Conservation (phyloP, 1,284 basidiomycete genomes). For the Marasmius sp. region DNA sequence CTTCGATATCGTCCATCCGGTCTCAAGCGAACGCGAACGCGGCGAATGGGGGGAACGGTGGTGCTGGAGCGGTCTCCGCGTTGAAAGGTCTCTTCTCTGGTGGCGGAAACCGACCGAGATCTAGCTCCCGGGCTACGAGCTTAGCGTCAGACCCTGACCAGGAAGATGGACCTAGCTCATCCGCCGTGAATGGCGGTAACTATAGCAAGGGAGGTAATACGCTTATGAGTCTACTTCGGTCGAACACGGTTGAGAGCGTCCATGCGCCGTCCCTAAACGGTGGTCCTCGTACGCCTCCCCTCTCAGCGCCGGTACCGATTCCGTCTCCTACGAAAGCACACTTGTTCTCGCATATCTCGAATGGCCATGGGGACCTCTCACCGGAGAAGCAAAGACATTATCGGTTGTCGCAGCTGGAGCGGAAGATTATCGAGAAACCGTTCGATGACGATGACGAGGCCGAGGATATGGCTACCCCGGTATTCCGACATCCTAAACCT, state of each 20-base stretch:
- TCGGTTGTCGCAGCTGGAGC: conserved; percentile 33
- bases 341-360: background rate
- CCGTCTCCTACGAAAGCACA: background rate
- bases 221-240: conserved; percentile 51
- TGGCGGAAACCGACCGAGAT: conserved; percentile 46
- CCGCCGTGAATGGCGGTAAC: conserved; percentile 37
- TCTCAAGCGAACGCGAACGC: conserved; percentile 38
- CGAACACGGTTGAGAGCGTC: conserved; percentile 29
- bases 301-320: background rate
- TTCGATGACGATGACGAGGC: conserved; percentile 20
- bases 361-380: conserved; percentile 10
- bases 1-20: conserved; percentile 22
- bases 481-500: background rate
- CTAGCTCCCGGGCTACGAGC: conserved; percentile 52
- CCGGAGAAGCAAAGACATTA: conserved; percentile 13
- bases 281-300: background rate
- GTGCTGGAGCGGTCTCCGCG: conserved; percentile 38
- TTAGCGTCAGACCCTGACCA: conserved; percentile 36
- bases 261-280: conserved; percentile 7
- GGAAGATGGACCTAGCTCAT: conserved; percentile 26
- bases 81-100: conserved; percentile 57
- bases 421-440: conserved; percentile 56
- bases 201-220: conserved; percentile 45
- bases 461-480: conserved; percentile 12
- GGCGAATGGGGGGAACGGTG: conserved; percentile 29